Conservation (phyloP, 1,284 basidiomycete species). For the Rhodofomes roseus region DNA sequence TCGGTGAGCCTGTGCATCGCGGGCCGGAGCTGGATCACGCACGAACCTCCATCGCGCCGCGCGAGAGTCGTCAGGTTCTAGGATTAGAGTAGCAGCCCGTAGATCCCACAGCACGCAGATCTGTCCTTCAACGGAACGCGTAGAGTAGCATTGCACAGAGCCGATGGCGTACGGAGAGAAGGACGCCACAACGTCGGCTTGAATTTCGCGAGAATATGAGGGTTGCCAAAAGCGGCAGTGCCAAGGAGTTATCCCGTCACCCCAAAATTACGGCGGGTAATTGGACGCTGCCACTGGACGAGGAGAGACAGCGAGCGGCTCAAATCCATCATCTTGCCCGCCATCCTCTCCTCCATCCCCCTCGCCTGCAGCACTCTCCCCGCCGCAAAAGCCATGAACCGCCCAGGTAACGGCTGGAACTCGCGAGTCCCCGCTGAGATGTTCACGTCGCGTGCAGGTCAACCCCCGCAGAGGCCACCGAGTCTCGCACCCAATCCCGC, state of each 20-base stretch:
- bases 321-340: conserved; percentile 11
- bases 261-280: not conserved
- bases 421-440: conserved; percentile 13
- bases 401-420: conserved; percentile 30
- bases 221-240: not conserved
- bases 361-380: conserved; percentile 1
- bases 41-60: conserved; percentile 25
- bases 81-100: conserved; percentile 16
- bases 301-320: conserved; percentile 3
- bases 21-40: not conserved
- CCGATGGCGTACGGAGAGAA: not conserved
- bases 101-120: not conserved
- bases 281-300: conserved; percentile 4
- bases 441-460: conserved; percentile 46
- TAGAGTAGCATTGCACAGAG: conserved; percentile 4
- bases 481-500: conserved; percentile 63
- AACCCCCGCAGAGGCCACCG: conserved; percentile 75
- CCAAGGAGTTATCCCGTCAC: not conserved
- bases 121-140: not conserved
- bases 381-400: conserved; percentile 29
- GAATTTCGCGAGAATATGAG: not conserved
- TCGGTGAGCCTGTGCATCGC: not conserved
- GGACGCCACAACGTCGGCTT: not conserved
- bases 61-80: not conserved
- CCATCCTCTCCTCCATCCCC: conserved; percentile 10